phyloP scores from a whole-genome alignment of 2,329 filamentous ascomycete species.

The Microcera coccophila region DNA sequence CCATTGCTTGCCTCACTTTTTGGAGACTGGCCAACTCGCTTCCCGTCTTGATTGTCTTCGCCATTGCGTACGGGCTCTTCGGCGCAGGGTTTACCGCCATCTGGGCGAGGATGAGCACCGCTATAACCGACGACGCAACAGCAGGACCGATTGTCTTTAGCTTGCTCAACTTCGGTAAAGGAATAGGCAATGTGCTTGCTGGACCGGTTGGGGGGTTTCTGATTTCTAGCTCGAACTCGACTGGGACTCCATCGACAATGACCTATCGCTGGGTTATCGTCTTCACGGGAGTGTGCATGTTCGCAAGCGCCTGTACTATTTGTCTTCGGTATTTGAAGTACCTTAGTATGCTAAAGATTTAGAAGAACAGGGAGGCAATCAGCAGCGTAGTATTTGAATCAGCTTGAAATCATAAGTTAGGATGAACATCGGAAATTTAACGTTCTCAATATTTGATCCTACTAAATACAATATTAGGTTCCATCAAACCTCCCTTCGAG shows the following conservation, averaged over 20 bases:
- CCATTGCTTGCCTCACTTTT: constrained; percentile 45
- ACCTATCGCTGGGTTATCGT: not conserved
- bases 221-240: not conserved
- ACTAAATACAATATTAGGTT: too few relatives aligned
- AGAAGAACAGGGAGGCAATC: too few relatives aligned
- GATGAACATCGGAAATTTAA: too few relatives aligned
- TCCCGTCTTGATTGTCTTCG: constrained; percentile 45
- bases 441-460: too few relatives aligned
- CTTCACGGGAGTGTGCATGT: not conserved
- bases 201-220: constrained; percentile 9
- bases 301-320: not conserved
- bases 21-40: constrained; percentile 49
- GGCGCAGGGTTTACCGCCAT: constrained; percentile 27
- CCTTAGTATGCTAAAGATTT: too few relatives aligned
- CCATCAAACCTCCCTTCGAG: too few relatives aligned
- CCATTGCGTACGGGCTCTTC: constrained; percentile 53
- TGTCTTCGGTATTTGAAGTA: not conserved
- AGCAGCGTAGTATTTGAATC: too few relatives aligned
- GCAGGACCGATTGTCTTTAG: constrained; percentile 12
- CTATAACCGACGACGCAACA: constrained; percentile 9
- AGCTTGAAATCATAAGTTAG: too few relatives aligned
- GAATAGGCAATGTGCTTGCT: constrained; percentile 15
- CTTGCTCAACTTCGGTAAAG: constrained; percentile 14
- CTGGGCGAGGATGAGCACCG: constrained; percentile 9
- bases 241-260: not conserved